These are phyloP conservation scores for Filosporella fistucella DNA, from an alignment of 495 filamentous ascomycete genomes.

Conservation along the genomic window DNA sequence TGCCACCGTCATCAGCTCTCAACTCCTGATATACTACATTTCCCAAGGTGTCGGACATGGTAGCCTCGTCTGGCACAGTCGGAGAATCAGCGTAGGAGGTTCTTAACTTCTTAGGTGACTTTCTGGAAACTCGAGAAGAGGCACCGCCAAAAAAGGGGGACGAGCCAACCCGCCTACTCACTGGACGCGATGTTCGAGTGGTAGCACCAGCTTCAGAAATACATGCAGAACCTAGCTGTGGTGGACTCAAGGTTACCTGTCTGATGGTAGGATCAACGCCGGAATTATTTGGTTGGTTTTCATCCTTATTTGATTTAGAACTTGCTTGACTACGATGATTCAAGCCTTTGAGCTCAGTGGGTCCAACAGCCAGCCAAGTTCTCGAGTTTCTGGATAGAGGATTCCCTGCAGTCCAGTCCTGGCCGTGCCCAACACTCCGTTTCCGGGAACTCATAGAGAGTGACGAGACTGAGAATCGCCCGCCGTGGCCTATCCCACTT, in stretches of 20 bases:
- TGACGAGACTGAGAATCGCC: neutral
- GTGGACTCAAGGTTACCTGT: slow-evolving; percentile 2
- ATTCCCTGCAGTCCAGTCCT: neutral
- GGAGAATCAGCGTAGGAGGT: slow-evolving; percentile 13
- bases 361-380: slow-evolving; percentile 10
- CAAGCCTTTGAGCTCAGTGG: neutral
- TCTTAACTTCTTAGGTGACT: slow-evolving; percentile 11
- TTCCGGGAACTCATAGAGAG: slow-evolving; percentile 7
- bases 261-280: neutral
- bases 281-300: neutral
- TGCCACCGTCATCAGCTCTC: slow-evolving; percentile 1
- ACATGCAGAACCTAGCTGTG: too few relatives aligned
- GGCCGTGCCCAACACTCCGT: slow-evolving; percentile 15
- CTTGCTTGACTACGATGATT: slow-evolving; percentile 2
- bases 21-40: too few relatives aligned
- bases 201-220: neutral
- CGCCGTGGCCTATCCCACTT: slow-evolving; percentile 16
- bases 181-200: slow-evolving; percentile 4
- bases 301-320: slow-evolving; percentile 7
- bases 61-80: slow-evolving; percentile 10
- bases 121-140: slow-evolving; percentile 15
- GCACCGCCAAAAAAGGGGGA: slow-evolving; percentile 15
- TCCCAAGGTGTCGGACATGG: neutral
- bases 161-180: slow-evolving; percentile 13
- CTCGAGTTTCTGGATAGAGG: slow-evolving; percentile 3